Percentiles rank a stretch among this genome's conserved stretches.
phyloP scores from a whole-genome alignment of 2,329 filamentous ascomycete genomes.

The Sarocladium brachiariae region DNA sequence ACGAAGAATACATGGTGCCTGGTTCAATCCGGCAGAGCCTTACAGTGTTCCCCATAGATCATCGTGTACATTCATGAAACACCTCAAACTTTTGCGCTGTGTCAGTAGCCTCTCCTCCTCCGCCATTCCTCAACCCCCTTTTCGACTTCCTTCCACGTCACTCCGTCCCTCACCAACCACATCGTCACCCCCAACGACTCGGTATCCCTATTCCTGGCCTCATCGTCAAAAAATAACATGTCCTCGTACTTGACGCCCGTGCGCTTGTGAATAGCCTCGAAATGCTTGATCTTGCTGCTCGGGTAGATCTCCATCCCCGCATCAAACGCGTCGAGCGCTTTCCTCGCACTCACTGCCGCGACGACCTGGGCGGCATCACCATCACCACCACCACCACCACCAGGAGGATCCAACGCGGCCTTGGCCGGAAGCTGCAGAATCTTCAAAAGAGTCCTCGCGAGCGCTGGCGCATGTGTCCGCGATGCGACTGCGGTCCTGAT shows the following conservation, averaged over 20 bases:
- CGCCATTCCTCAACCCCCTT: conserved; percentile 77
- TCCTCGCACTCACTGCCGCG: conserved; percentile 32
- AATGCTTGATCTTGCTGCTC: conserved; percentile 78
- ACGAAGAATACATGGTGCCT: not conserved
- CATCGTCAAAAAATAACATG: conserved; percentile 96
- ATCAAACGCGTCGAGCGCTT: conserved; percentile 49
- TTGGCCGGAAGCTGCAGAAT: conserved; percentile 50
- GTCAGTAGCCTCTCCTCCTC: conserved; percentile 50
- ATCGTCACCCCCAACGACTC: conserved; percentile 74
- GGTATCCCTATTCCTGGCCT: conserved; percentile 78
- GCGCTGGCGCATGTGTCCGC: conserved; percentile 70
- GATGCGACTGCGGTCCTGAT: conserved; percentile 66
- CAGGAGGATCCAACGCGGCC: conserved; percentile 14
- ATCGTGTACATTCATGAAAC: too few relatives aligned
- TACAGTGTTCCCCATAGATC: too few relatives aligned
- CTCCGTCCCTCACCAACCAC: conserved; percentile 72
- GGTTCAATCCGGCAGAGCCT: not conserved
- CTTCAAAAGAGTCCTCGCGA: conserved; percentile 75
- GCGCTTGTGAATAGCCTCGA: conserved; percentile 62
- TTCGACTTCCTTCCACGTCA: conserved; percentile 71
- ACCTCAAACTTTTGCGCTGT: too few relatives aligned
- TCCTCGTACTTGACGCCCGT: conserved; percentile 69
- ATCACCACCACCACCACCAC: conserved; percentile 12
- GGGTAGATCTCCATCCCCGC: conserved; percentile 63
- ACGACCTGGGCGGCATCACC: conserved; percentile 21